phyloP scores from a whole-genome alignment of 2,329 filamentous ascomycete species.

The Myriosclerotinia scirpicola region DNA sequence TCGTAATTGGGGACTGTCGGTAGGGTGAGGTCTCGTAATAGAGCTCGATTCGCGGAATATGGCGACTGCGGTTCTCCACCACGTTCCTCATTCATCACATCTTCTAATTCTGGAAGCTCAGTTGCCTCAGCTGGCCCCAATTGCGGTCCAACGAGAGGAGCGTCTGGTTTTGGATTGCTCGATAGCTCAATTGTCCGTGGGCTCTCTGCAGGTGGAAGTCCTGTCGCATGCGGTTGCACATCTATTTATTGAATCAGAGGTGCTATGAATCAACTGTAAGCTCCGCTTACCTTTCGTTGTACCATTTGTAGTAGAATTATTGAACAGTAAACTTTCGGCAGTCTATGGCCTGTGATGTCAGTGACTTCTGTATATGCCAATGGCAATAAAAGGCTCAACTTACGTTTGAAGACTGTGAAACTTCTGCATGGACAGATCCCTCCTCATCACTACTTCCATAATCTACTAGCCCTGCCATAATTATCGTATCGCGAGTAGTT shows the following conservation, averaged over 20 bases:
- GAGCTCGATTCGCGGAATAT: constrained; percentile 63
- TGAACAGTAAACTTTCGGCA: constrained; percentile 25
- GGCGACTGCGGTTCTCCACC: constrained; percentile 52
- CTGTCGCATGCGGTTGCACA: constrained; percentile 25
- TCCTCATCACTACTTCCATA: constrained; percentile 46
- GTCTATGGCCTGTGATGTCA: constrained; percentile 33
- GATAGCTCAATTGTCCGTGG: constrained; percentile 7
- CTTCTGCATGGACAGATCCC: constrained; percentile 32
- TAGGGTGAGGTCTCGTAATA: constrained; percentile 71
- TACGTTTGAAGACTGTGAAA: constrained; percentile 31
- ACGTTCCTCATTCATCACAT: constrained; percentile 33
- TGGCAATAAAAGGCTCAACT: constrained; percentile 19
- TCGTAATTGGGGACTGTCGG: constrained; percentile 69
- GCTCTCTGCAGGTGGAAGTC: not conserved
- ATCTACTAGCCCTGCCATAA: constrained; percentile 42
- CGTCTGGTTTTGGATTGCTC: constrained; percentile 24
- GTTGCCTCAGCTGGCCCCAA: constrained; percentile 35
- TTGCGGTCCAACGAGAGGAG: constrained; percentile 35
- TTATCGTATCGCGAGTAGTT: constrained; percentile 7
- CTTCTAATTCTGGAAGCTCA: constrained; percentile 10
- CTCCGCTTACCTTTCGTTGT: constrained; percentile 29
- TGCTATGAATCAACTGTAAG: constrained; percentile 6
- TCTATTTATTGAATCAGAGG: constrained; percentile 29
- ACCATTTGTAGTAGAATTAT: constrained; percentile 28
- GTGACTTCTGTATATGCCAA: constrained; percentile 22